A percentile compares a stretch with the other conserved stretches of the same genome.
phyloP scores from a whole-genome alignment of 148 eudicot genomes.

The Rhododendron griersonianum region DNA sequence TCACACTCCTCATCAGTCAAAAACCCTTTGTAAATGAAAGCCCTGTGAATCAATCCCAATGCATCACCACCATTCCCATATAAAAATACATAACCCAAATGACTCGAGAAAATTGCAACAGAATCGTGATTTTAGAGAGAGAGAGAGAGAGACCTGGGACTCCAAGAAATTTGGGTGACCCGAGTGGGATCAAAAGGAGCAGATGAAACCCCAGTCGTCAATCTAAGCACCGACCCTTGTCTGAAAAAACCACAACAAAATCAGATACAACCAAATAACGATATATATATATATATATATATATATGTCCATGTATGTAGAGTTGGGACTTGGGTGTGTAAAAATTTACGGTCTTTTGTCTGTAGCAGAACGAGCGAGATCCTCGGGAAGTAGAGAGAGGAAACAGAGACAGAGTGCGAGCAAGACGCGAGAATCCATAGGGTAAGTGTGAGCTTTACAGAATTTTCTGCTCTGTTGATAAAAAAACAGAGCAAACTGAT shows the following conservation, averaged over 20 bases:
- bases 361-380: constrained; percentile 17
- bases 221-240: constrained; percentile 44
- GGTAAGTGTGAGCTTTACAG: neutral
- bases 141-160: constrained; percentile 53
- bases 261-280: neutral
- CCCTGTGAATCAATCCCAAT: constrained; percentile 37
- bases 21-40: constrained; percentile 64
- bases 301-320: neutral
- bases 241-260: constrained; percentile 14
- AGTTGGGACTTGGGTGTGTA: neutral
- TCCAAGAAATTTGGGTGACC: constrained; percentile 82
- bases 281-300: neutral
- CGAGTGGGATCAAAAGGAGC: constrained; percentile 67
- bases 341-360: constrained; percentile 3
- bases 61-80: neutral
- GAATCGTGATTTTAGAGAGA: neutral
- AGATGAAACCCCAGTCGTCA: constrained; percentile 38
- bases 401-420: constrained; percentile 5
- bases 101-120: neutral
- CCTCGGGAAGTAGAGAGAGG: constrained; percentile 11
- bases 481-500: neutral
- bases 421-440: constrained; percentile 15
- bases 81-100: constrained; percentile 4
- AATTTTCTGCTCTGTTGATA: neutral
- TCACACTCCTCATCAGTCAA: constrained; percentile 81